Evolutionary conservation across 2,329 filamentous ascomycete genomes (phyloP).

Genomic region (Decorospora gaudefroyi): DNA sequence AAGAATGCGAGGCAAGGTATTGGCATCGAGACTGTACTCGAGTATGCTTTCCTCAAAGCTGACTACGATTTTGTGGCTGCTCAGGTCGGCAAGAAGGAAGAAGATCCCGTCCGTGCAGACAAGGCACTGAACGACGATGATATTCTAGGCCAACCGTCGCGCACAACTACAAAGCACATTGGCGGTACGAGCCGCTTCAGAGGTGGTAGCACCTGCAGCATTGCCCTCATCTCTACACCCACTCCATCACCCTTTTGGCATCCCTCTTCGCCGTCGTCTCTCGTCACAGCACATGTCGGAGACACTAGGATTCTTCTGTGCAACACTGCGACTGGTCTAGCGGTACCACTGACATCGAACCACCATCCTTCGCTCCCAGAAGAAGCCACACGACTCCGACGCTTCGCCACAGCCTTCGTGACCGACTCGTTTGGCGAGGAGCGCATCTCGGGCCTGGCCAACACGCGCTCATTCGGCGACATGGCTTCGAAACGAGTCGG

Average conservation of each 20-base stretch:
- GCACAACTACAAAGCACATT: conserved; percentile 58
- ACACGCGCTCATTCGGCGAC: conserved; percentile 92
- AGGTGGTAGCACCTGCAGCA: conserved; percentile 88
- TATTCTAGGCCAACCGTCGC: conserved; percentile 69
- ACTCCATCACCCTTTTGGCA: conserved; percentile 95
- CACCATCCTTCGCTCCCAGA: conserved; percentile 89
- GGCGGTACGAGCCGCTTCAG: conserved; percentile 81
- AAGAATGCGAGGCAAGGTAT: conserved; percentile 51
- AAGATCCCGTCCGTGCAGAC: conserved; percentile 71
- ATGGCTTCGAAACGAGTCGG: conserved; percentile 89
- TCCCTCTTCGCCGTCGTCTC: conserved; percentile 78
- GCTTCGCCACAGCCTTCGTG: conserved; percentile 84
- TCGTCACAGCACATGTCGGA: conserved; percentile 88
- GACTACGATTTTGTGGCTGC: conserved; percentile 93
- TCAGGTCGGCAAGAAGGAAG: conserved; percentile 79
- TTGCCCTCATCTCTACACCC: conserved; percentile 89
- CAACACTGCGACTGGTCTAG: conserved; percentile 78
- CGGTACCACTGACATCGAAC: conserved; percentile 82
- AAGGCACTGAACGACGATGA: conserved; percentile 82
- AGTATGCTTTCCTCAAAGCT: conserved; percentile 90
- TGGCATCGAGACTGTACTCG: conserved; percentile 76
- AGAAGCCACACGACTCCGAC: conserved; percentile 80
- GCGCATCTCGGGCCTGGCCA: conserved; percentile 89
- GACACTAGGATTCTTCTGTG: conserved; percentile 91
- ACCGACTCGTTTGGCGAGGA: conserved; percentile 98